Percentiles rank a stretch among this genome's conserved stretches.
Evolutionary conservation across 1,139 yeast species (phyloP).

Genomic region (Taphrina communis): DNA sequence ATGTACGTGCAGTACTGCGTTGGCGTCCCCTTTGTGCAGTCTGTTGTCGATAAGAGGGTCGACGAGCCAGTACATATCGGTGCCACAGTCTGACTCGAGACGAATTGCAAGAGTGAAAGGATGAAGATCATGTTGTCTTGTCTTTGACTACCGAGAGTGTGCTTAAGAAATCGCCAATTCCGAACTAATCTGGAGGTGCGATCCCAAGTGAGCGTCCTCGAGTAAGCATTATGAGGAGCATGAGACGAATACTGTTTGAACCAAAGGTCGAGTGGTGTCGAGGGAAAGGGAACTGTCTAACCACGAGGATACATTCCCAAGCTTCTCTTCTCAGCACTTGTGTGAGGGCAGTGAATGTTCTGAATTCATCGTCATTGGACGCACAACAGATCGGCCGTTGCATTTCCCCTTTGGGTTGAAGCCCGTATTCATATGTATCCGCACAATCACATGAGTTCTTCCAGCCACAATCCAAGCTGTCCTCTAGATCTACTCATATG

Average conservation of each 20-base stretch:
- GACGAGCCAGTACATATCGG: conserved; percentile 12
- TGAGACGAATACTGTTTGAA: no score
- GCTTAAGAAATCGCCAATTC: no score
- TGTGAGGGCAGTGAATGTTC: background rate
- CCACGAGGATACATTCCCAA: conserved; percentile 10
- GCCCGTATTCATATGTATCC: background rate
- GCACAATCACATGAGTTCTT: background rate
- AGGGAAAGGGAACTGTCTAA: background rate
- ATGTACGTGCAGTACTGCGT: conserved; percentile 14
- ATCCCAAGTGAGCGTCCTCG: background rate
- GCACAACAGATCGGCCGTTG: conserved; percentile 7
- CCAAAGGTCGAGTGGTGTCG: background rate
- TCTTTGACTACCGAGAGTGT: background rate
- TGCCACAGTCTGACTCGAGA: background rate
- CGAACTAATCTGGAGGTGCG: background rate
- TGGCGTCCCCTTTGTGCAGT: conserved; percentile 14
- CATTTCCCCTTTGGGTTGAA: conserved; percentile 1
- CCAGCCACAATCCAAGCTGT: no score
- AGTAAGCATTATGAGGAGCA: no score
- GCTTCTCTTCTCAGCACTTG: background rate
- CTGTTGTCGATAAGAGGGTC: conserved; percentile 12
- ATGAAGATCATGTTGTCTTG: background rate
- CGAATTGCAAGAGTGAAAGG: background rate
- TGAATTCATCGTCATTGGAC: no score
- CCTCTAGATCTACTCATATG: no score